Base-by-base conservation (phyloP, 1,284 basidiomycete genomes). In the Cryptococcus sp. region DNA sequence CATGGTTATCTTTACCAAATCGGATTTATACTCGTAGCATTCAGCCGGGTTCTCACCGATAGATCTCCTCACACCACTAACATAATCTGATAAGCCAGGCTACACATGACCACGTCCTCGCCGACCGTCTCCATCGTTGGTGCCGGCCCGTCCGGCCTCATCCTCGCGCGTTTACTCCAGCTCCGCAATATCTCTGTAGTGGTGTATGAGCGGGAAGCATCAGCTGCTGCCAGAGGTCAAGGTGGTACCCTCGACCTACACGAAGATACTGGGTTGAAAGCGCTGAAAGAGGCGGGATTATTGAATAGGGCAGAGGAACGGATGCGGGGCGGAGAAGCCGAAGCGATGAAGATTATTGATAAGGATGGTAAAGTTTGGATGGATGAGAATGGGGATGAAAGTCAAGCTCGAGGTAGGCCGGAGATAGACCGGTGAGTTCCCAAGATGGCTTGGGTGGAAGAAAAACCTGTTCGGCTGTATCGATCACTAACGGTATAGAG, bases 211-310 rank as follows among this genome's bases (percentile, higher is more conserved):
- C 64, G 67, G 10, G 77, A 80, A 37, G 45, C 59, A 10, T 72
- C 67, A 7, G 51, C 62, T 5, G 46, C 58, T 37, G 52, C 68
- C 13, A 73, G 79, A 30, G 57, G 59, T 7, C 77, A 79, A 53
- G 78, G 79, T 15, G 79, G 79, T 8, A 66, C 72, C 8, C 71
- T 80, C 34, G 79, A 80, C 62, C 56, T 80, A 33, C 78, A 80
- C 58, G 52, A 59, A 3, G 67, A 71, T 33, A 73, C 73, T 4
- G 79, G 79, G 8, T 52, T 59, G 56, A 61, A n/a, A 55, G 76
- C 45, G 42, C 45, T 53, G 63, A 72, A 35, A 65, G 73, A 43
- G 64, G 74, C 67, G 15, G 70, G 67, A 8, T 73, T 73, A 70
- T 36, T 76, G 46, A 66, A 64, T 44, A 63, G 70, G 55, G 61